Conservation (phyloP, 352 stramenopile genomes). For the Globisporangium spinosum region DNA sequence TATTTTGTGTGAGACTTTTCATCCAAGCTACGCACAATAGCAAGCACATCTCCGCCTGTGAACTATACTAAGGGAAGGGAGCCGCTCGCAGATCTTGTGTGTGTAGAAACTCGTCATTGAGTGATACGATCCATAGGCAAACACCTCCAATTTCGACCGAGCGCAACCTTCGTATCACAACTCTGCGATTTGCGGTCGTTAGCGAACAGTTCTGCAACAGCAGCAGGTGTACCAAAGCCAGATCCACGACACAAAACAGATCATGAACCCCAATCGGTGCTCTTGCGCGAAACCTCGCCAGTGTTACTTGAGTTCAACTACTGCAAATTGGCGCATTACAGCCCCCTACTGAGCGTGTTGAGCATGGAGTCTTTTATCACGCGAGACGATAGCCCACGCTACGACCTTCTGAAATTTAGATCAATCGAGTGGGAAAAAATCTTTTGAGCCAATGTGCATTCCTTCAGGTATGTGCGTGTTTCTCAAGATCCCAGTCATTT, state of each 20-base stretch:
- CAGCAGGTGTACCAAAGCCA: neutral
- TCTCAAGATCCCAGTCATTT: too few species aligned
- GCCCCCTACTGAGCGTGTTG: neutral
- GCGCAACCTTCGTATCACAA: neutral
- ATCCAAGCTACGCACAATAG: neutral
- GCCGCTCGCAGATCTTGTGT: neutral
- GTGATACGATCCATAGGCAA: neutral
- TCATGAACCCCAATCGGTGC: neutral
- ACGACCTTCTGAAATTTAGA: neutral
- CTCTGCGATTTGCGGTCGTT: neutral
- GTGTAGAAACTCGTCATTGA: neutral
- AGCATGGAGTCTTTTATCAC: neutral
- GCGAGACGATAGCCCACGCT: neutral
- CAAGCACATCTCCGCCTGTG: neutral
- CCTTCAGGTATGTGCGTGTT: too few species aligned
- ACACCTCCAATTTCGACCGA: neutral
- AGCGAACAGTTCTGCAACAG: neutral
- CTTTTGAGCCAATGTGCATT: too few species aligned
- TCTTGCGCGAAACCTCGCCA: neutral
- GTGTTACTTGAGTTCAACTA: neutral
- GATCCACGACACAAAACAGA: neutral
- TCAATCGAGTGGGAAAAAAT: too few species aligned
- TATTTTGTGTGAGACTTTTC: neutral
- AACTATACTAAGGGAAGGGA: neutral
- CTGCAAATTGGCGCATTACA: neutral